Base-by-base conservation (phyloP, 2,329 filamentous ascomycete species). In the Talaromyces verruculosus region DNA sequence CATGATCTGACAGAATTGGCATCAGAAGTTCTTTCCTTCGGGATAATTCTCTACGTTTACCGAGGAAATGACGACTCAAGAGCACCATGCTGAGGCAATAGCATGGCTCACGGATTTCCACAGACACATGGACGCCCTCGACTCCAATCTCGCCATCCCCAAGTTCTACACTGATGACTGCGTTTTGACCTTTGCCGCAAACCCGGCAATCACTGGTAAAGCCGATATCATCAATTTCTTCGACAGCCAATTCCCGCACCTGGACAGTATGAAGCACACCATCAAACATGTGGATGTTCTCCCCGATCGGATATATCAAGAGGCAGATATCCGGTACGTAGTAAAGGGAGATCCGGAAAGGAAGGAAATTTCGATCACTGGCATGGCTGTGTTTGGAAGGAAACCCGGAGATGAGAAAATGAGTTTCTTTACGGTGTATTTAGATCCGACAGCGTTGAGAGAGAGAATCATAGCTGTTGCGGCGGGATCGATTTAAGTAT, bases 241-340 rank as follows among this genome's bases (percentile, higher is more conserved):
- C 60, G 51, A 51, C 51, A 41, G 13, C 19, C 64, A 66, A 22
- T 63, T 49, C 10, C 37, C 51, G 15, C 10, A 28, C 22, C n/a
- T 66, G 60, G 60, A 66, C 17, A 63, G 59, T 13, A 66, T 66
- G 64, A 43, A 66, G 35, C 64, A 66, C 47, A 66, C 58, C 13
- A 66, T 66, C 41, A 66, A 59, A 22, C 64, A 58, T 33, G 64
- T 66, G 19, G 64, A 66, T 35, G 64, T 66, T 28, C 59, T 66
- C 10, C 33, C 60, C 5, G 64, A 66, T 28, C 64, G 64, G 7
- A 66, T 66, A 22, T 66, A 66, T 53, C 64, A 66, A 43, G 64
- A 66, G 53, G 64, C 64, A 2, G 41, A 58, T 30, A 66, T 66
- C 35, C 43, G 39, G 15, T 66, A 66, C 41, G 60, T 66, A 19